phyloP scores from a whole-genome alignment of 176 grass and related monocot genomes.

The Musa itinerans region DNA sequence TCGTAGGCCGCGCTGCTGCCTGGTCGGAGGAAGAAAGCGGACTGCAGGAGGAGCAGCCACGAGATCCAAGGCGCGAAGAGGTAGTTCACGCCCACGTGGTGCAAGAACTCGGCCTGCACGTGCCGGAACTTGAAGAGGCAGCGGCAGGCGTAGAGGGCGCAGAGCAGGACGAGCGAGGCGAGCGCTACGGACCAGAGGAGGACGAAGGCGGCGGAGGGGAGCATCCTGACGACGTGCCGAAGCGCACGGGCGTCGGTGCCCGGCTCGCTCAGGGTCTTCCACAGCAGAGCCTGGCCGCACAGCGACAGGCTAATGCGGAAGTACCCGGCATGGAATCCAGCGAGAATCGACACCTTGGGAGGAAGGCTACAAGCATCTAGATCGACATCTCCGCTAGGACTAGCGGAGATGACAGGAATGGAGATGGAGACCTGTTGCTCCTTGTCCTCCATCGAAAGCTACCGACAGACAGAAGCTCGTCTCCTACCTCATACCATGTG shows the following conservation, averaged over 20 bases:
- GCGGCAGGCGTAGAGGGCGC: constrained; percentile 17
- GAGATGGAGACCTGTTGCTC: no score
- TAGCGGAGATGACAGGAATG: no score
- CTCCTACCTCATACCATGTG: no score
- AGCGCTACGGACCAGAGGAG: constrained; percentile 22
- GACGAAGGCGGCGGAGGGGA: constrained; percentile 15
- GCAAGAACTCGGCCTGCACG: constrained; percentile 52
- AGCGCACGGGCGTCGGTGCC: not conserved
- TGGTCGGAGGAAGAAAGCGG: constrained; percentile 15
- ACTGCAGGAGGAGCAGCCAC: constrained; percentile 53
- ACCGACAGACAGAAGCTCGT: no score
- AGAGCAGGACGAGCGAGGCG: constrained; percentile 2
- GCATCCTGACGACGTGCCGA: constrained; percentile 1
- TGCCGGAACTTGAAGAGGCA: constrained; percentile 22
- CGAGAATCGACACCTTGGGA: not conserved
- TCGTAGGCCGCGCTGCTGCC: not conserved
- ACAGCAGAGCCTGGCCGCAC: constrained; percentile 15
- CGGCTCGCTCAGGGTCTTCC: constrained; percentile 17
- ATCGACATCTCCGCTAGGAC: no score
- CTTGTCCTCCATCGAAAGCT: no score
- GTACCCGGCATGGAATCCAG: constrained; percentile 20
- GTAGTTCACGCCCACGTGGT: constrained; percentile 80
- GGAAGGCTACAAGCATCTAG: no score
- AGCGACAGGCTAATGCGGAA: constrained; percentile 24
- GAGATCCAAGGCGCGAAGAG: constrained; percentile 79